phyloP scores from a whole-genome alignment of 1,139 yeast genomes.

The Sugiyamaella novakii region DNA sequence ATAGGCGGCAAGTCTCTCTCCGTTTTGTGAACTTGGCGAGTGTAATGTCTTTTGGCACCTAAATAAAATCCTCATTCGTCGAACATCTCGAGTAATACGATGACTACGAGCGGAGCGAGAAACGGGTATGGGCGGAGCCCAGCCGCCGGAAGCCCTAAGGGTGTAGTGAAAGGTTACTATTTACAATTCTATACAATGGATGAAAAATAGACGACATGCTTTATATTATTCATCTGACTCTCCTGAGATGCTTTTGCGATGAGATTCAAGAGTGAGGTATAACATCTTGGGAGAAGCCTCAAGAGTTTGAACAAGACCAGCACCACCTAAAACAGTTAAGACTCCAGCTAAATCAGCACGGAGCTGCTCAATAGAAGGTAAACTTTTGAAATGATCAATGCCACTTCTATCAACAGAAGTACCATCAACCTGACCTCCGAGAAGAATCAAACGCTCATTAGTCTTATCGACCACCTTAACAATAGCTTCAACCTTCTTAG shows the following conservation, averaged over 20 bases:
- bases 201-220: conserved; percentile 4
- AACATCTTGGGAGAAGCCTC: conserved; percentile 66
- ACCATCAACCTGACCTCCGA: conserved; percentile 82
- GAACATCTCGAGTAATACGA: no score
- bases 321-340: conserved; percentile 81
- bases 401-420: conserved; percentile 56
- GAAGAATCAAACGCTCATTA: conserved; percentile 71
- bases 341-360: conserved; percentile 86
- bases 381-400: conserved; percentile 64
- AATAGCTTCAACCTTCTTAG: conserved; percentile 62
- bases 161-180: conserved; percentile 8
- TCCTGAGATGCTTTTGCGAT: conserved; percentile 46
- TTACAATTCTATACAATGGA: conserved; percentile 11
- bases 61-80: no score
- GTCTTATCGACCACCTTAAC: conserved; percentile 62
- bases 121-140: no score
- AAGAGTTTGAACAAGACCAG: conserved; percentile 81
- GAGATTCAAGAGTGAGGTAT: conserved; percentile 72
- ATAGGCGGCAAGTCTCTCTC: no score
- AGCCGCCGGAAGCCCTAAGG: no score
- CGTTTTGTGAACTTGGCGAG: no score
- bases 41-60: no score
- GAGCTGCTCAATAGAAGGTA: conserved; percentile 70
- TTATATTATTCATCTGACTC: conserved; percentile 6
- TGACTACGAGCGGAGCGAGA: no score